These are phyloP conservation scores for Spongispora temasekensis DNA, from an alignment of 1,284 basidiomycete genomes.

Conservation along the genomic window DNA sequence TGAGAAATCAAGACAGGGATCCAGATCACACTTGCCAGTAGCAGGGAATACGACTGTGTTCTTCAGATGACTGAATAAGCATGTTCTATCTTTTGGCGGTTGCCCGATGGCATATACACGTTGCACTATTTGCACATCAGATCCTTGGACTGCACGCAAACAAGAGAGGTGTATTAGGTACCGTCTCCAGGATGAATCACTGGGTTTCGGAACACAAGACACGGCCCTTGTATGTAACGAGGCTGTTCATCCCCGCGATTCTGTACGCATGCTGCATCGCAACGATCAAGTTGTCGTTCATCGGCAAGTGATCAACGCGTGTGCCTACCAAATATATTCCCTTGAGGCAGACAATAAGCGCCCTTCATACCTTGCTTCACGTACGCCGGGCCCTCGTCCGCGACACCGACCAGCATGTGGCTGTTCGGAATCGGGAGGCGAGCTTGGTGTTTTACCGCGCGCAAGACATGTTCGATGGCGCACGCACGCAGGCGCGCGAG, in stretches of 20 bases:
- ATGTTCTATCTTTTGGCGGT: conserved; percentile 57
- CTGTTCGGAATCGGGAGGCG: conserved; percentile 69
- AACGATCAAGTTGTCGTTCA: conserved; percentile 32
- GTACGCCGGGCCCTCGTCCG: conserved; percentile 73
- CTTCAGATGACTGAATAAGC: conserved; percentile 61
- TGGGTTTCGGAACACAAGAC: conserved; percentile 67
- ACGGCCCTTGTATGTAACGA: conserved; percentile 53
- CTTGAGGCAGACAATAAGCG: conserved; percentile 53
- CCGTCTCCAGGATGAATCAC: conserved; percentile 74
- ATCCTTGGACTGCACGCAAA: neutral
- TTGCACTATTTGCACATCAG: conserved; percentile 49
- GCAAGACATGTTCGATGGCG: conserved; percentile 60
- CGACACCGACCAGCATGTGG: conserved; percentile 72
- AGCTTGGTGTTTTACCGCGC: conserved; percentile 72
- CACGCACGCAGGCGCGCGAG: conserved; percentile 55
- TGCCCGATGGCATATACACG: conserved; percentile 70
- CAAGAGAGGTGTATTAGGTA: conserved; percentile 31
- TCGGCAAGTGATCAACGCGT: no score
- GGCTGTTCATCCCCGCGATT: conserved; percentile 46
- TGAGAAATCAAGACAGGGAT: neutral
- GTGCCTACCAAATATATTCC: conserved; percentile 71
- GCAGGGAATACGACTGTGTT: conserved; percentile 77
- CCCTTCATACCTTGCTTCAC: conserved; percentile 46
- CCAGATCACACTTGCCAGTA: conserved; percentile 47
- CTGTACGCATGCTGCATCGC: conserved; percentile 61